Conservation (phyloP, 2,329 filamentous ascomycete genomes). For the Lecanicillium sp. region DNA sequence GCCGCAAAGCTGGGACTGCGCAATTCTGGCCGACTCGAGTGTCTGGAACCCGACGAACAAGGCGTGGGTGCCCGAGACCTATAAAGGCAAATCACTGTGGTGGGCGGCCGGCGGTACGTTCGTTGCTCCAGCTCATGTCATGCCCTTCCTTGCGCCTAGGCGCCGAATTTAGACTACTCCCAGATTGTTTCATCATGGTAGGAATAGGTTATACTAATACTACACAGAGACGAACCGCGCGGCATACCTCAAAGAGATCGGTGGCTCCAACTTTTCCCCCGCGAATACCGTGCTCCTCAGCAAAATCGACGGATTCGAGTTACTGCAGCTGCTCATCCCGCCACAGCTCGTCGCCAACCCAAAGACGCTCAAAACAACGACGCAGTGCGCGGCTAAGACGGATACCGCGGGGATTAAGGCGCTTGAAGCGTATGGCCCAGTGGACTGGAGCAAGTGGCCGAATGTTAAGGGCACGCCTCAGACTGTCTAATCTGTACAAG, state of each 20-base stretch:
- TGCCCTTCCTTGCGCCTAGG: too few species aligned
- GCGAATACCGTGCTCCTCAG: background rate
- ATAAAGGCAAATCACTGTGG: background rate
- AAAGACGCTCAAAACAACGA: background rate
- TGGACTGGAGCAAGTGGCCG: background rate
- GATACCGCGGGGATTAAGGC: background rate
- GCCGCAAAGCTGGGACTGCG: background rate
- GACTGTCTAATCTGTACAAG: too few species aligned
- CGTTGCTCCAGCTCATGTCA: too few species aligned
- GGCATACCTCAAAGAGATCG: background rate
- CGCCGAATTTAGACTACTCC: too few species aligned
- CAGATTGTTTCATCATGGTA: too few species aligned
- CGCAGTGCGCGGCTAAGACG: constrained; percentile 4
- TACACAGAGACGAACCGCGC: background rate
- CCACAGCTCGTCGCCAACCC: background rate
- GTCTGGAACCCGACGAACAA: background rate
- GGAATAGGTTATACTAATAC: too few species aligned
- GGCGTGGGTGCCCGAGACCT: background rate
- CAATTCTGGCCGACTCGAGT: background rate
- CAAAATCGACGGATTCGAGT: background rate
- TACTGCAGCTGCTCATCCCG: background rate
- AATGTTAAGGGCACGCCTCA: background rate
- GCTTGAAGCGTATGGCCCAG: background rate
- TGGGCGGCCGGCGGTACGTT: background rate
- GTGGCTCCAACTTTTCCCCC: background rate